Percentiles rank a stretch among this genome's conserved stretches.
These are phyloP conservation scores for Nadsonia fulvescens DNA, from an alignment of 805 yeast species.

Conservation along the genomic window DNA sequence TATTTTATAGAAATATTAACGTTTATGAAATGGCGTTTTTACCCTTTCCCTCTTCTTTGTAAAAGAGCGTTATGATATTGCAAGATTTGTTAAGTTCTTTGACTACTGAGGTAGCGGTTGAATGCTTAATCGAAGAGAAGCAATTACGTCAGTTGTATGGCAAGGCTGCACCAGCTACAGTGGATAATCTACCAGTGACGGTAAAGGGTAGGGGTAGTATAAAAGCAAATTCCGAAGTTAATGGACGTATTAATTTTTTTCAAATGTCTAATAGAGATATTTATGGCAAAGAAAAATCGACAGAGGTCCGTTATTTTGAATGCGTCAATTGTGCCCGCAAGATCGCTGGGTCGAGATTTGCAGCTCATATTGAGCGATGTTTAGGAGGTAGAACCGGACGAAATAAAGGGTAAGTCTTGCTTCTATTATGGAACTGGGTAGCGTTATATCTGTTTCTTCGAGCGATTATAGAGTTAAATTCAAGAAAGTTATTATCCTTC, in stretches of 20 bases:
- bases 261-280: constrained; percentile 22
- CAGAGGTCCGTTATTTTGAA: constrained; percentile 45
- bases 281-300: constrained; percentile 23
- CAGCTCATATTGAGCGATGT: constrained; percentile 85
- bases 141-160: constrained; percentile 19
- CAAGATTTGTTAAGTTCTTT: constrained; percentile 16
- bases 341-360: constrained; percentile 82
- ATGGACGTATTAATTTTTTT: constrained; percentile 11
- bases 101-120: constrained; percentile 18
- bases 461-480: too few relatives aligned
- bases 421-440: too few relatives aligned
- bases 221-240: constrained; percentile 10
- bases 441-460: too few relatives aligned
- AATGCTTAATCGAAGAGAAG: constrained; percentile 19
- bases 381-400: constrained; percentile 62
- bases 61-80: constrained; percentile 11
- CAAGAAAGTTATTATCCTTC: too few relatives aligned
- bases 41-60: too few relatives aligned
- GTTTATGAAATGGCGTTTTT: too few relatives aligned
- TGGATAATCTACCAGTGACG: constrained; percentile 3
- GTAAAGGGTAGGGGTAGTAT: constrained; percentile 4
- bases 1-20: too few relatives aligned
- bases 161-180: constrained; percentile 10
- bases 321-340: constrained; percentile 74
- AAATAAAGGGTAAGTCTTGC: too few relatives aligned